These are phyloP conservation scores for Ceratocystis harringtonii DNA, from an alignment of 2,329 filamentous ascomycete genomes.

Conservation along the genomic window DNA sequence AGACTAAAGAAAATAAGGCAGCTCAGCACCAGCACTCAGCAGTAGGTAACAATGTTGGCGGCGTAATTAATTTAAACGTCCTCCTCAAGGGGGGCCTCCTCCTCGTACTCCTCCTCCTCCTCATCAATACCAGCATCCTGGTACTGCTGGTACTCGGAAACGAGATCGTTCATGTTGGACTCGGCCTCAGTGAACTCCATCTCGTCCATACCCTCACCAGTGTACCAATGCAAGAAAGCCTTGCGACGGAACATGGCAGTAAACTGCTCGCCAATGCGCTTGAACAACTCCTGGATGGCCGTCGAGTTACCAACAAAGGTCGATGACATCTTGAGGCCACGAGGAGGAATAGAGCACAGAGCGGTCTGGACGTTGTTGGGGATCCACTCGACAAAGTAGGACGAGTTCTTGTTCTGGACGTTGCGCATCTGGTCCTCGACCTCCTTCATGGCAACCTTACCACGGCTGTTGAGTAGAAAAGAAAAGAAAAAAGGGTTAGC, in stretches of 20 bases:
- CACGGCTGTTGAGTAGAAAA: slow-evolving; percentile 46
- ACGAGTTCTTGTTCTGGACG: slow-evolving; percentile 98
- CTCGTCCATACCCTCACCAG: slow-evolving; percentile 99
- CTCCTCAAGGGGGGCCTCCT: slow-evolving; percentile 66
- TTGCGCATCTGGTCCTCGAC: slow-evolving; percentile 99
- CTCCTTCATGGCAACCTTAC: slow-evolving; percentile 99
- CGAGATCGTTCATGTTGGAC: slow-evolving; percentile 99
- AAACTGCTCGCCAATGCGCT: slow-evolving; percentile 99
- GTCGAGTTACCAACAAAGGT: slow-evolving; percentile 99
- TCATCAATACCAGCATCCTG: slow-evolving; percentile 97
- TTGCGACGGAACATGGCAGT: slow-evolving; percentile 99
- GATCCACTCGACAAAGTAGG: slow-evolving; percentile 99
- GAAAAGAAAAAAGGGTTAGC: slow-evolving; percentile 7
- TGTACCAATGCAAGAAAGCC: slow-evolving; percentile 99
- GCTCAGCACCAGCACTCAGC: neutral
- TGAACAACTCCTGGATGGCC: slow-evolving; percentile 99
- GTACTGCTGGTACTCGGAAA: slow-evolving; percentile 99
- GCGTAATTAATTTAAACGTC: slow-evolving; percentile 34
- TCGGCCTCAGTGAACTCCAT: slow-evolving; percentile 99
- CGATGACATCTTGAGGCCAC: slow-evolving; percentile 96
- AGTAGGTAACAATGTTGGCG: slow-evolving; percentile 2
- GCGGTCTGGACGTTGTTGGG: slow-evolving; percentile 99
- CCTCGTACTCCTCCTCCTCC: slow-evolving; percentile 89
- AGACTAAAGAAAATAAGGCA: slow-evolving; percentile 13
- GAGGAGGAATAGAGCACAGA: slow-evolving; percentile 95